A percentile compares a stretch with the other conserved stretches of the same genome.
Evolutionary conservation across 495 filamentous ascomycete genomes (phyloP).

Genomic region (Neurospora sp.): DNA sequence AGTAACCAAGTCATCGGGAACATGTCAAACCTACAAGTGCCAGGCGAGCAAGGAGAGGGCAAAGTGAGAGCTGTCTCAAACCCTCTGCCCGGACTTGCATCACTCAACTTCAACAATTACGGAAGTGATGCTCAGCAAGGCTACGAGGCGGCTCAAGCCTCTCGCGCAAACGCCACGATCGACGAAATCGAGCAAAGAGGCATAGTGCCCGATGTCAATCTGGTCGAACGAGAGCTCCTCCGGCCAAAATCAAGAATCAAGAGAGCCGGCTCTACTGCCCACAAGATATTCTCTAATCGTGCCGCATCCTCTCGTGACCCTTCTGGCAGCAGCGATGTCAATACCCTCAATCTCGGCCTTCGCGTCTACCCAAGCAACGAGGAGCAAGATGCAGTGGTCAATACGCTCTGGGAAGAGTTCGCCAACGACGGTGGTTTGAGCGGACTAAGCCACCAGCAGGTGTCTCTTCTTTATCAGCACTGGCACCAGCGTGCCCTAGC

Average conservation of each 20-base stretch:
- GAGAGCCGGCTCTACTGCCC: neutral
- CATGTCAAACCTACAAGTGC: neutral
- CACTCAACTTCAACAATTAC: neutral
- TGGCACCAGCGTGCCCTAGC: neutral
- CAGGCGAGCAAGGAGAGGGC: neutral
- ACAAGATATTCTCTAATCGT: conserved; percentile 4
- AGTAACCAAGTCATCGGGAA: neutral
- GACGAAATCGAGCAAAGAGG: conserved; percentile 15
- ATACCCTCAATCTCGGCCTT: neutral
- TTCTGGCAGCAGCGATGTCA: neutral
- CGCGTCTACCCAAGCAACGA: neutral
- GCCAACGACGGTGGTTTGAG: neutral
- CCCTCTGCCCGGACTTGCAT: neutral
- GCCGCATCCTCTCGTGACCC: neutral
- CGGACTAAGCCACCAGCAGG: neutral
- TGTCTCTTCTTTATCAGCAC: neutral
- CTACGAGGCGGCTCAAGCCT: conserved; percentile 2
- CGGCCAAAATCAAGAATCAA: neutral
- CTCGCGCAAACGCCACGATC: conserved; percentile 10
- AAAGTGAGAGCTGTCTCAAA: neutral
- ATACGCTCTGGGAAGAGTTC: neutral
- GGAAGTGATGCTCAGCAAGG: neutral
- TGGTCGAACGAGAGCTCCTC: conserved; percentile 1
- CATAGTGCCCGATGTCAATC: conserved; percentile 12
- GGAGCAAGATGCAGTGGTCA: neutral